A percentile compares a stretch with the other conserved stretches of the same genome.
phyloP scores from a whole-genome alignment of 2,329 filamentous ascomycete species.

The Teratosphaeria pseudoeucalypti region DNA sequence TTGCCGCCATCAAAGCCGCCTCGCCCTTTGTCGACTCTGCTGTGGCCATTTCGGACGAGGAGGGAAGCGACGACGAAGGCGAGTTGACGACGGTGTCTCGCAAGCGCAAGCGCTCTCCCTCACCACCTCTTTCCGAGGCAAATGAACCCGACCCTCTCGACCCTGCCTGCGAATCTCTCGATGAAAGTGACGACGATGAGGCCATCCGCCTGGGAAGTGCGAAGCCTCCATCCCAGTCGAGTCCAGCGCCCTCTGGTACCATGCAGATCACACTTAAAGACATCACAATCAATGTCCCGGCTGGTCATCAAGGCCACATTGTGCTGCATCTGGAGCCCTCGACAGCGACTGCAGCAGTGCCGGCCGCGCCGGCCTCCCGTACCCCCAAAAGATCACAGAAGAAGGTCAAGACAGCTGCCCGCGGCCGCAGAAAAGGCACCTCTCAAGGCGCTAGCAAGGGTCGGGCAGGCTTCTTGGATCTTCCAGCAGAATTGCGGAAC shows the following conservation, averaged over 20 bases:
- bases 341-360: not conserved
- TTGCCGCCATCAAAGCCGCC: conserved; percentile 18
- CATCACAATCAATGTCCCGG: conserved; percentile 37
- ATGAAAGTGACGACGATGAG: not conserved
- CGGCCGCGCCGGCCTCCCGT: conserved; percentile 1
- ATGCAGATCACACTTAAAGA: conserved; percentile 20
- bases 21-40: conserved; percentile 33
- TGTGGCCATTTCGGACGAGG: conserved; percentile 25
- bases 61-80: conserved; percentile 26
- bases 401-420: not conserved
- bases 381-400: not conserved
- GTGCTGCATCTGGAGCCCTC: conserved; percentile 30
- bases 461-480: conserved; percentile 24
- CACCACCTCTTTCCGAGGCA: not conserved
- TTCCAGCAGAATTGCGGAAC: conserved; percentile 37
- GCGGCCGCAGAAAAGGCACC: not conserved
- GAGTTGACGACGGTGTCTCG: not conserved
- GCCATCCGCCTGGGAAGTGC: not conserved
- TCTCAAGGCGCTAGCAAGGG: not conserved
- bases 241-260: not conserved
- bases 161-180: not conserved
- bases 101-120: conserved; percentile 20
- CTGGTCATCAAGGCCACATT: conserved; percentile 36
- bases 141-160: not conserved
- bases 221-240: conserved; percentile 13